Conservation (phyloP, 352 stramenopile genomes). For the Blastocystis sp. region DNA sequence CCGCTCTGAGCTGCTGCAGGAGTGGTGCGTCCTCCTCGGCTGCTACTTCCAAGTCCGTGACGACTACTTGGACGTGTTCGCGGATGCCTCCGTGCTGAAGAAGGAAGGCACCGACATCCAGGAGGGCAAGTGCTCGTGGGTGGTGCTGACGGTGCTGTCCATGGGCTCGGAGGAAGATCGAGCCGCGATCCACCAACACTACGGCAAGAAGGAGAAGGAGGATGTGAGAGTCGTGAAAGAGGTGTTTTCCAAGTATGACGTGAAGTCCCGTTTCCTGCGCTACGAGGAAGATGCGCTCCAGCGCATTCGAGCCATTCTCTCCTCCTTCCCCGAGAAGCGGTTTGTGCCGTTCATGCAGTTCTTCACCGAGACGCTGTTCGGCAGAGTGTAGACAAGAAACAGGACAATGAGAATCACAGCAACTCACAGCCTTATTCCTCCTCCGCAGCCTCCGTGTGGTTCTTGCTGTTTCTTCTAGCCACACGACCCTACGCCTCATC, state of each 20-base stretch:
- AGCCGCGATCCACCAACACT: neutral
- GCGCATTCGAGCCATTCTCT: neutral
- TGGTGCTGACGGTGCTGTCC: slow-evolving; percentile 32
- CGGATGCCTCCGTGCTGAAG: slow-evolving; percentile 26
- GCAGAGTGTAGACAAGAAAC: neutral
- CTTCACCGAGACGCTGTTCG: slow-evolving; percentile 10
- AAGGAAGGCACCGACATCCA: slow-evolving; percentile 58
- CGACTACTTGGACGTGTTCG: slow-evolving; percentile 51
- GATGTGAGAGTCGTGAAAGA: neutral
- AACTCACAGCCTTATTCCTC: too few species aligned
- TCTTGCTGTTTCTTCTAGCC: too few species aligned
- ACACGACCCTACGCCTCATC: too few species aligned
- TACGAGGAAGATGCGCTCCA: slow-evolving; percentile 4
- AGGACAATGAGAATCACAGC: too few species aligned
- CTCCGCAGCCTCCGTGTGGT: too few species aligned
- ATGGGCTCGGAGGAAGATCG: slow-evolving; percentile 40
- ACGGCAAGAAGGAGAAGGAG: slow-evolving; percentile 26
- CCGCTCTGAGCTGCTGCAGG: neutral
- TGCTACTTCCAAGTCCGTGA: slow-evolving; percentile 43
- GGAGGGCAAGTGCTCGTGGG: slow-evolving; percentile 53
- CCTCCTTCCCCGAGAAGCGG: slow-evolving; percentile 15
- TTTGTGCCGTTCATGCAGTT: neutral
- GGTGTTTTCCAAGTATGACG: slow-evolving; percentile 3
- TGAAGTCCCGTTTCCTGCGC: neutral
- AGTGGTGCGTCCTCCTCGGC: slow-evolving; percentile 3